A percentile compares a stretch with the other conserved stretches of the same genome.
These are phyloP conservation scores for Cyclospora cayetanensis DNA, from an alignment of 169 alveolate genomes.

Conservation along the genomic window DNA sequence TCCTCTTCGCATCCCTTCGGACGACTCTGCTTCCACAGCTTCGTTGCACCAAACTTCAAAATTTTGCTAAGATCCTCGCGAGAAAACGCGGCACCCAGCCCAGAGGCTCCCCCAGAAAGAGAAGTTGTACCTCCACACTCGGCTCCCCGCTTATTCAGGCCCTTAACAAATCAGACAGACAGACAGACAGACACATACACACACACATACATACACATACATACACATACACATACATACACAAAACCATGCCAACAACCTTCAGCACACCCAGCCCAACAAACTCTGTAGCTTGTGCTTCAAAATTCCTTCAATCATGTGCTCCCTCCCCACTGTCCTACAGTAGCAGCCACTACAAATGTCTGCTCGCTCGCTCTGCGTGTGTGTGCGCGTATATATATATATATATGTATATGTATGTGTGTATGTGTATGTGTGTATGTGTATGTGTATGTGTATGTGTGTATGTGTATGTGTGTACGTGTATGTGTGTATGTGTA, in stretches of 20 bases:
- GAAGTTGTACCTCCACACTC: background rate
- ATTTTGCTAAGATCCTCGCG: conserved; percentile 91
- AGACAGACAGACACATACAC: background rate
- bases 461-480: background rate
- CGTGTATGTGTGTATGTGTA: background rate
- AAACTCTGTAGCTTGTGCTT: background rate
- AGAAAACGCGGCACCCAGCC: conserved; percentile 74
- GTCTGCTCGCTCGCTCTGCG: background rate
- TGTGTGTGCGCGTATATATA: background rate
- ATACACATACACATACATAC: background rate
- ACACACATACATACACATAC: background rate
- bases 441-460: background rate
- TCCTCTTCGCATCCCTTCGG: conserved; percentile 76
- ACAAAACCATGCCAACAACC: background rate
- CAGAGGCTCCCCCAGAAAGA: conserved; percentile 17
- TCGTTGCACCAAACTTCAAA: conserved; percentile 91
- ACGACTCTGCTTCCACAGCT: conserved; percentile 85
- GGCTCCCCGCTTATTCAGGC: conserved; percentile 61
- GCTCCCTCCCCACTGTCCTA: too few relatives aligned
- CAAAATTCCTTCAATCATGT: too few relatives aligned
- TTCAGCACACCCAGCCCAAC: background rate
- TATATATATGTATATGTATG: background rate
- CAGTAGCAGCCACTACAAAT: background rate
- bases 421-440: background rate
- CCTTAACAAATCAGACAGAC: background rate